Evolutionary conservation across 2,329 filamentous ascomycete genomes (phyloP), one percentile per base, ranked within the genome.

Genomic region (Cladosporium phlei): DNA sequence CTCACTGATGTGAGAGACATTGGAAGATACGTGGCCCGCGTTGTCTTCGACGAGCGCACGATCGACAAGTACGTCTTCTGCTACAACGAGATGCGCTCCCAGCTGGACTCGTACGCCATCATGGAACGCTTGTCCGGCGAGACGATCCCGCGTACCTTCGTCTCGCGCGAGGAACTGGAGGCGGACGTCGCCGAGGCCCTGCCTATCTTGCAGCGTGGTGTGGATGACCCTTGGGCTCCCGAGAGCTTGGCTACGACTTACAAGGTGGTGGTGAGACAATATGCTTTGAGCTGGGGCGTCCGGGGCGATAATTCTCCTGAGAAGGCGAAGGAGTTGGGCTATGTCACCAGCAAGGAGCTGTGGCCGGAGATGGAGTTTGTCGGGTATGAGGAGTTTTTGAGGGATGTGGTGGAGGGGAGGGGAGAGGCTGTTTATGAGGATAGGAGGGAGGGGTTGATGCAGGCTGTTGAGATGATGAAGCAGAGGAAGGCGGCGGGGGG

Each of bases 291-390:
- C 0, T 73, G 66, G 66, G 69, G 66, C 12, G 55, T 79, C 17
- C 66, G 76, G 2, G 73, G 70, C 1, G 77, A 82, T 52, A 79
- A 79, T 57, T 72, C 65, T 8, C 73, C 71, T 0, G 71, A 76
- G 46, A 67, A 71, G 51, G 78, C 78, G 9, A 64, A 68, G 39
- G 79, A 79, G 50, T 63, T 81, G 4, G 58, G 58, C 2, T 59
- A 80, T 56, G 49, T 79, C 14, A 65, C 70, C 45, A 68, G 65
- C 24, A 72, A 71, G 53, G 72, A 79, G 14, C 61, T 80, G 19
- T 80, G 79, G 54, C 77, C 76, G 3, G 74, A 77, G 16, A 64
- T 78, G 45, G 51, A 68, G 43, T 65, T 64, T 1, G 67, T 56
- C 24, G 60, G 61, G 14, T 69, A 72, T 52, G 59, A 60, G 48